Percentiles rank a stretch among this genome's conserved stretches.
phyloP scores from a whole-genome alignment of 768 basidiomycete genomes.

The Leccinum subtestaceum region DNA sequence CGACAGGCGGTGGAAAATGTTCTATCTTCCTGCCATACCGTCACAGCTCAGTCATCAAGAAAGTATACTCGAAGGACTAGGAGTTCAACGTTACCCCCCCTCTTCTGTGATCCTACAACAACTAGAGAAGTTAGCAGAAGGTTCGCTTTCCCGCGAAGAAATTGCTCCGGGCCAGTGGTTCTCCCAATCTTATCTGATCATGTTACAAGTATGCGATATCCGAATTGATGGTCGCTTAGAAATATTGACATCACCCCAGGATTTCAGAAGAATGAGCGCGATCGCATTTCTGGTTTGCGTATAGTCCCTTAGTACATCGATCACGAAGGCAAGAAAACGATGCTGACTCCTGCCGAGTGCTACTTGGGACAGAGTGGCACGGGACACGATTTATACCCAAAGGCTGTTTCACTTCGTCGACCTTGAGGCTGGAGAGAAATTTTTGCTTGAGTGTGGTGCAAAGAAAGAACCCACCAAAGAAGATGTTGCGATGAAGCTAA shows the following conservation, averaged over 20 bases:
- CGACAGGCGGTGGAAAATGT: constrained; percentile 38
- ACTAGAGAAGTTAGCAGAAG: constrained; percentile 45
- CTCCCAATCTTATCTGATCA: constrained; percentile 50
- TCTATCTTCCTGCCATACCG: constrained; percentile 70
- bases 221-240: too few relatives aligned
- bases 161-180: constrained; percentile 61
- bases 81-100: constrained; percentile 65
- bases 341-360: constrained; percentile 59
- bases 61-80: constrained; percentile 55
- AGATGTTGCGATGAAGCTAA: too few relatives aligned
- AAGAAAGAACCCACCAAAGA: too few relatives aligned
- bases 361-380: constrained; percentile 43
- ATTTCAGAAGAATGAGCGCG: constrained; percentile 50
- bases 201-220: constrained; percentile 46
- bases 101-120: constrained; percentile 49
- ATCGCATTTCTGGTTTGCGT: constrained; percentile 29
- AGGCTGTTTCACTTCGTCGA: too few relatives aligned
- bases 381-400: too few relatives aligned
- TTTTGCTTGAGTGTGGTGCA: too few relatives aligned
- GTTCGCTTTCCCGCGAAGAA: constrained; percentile 47
- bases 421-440: too few relatives aligned
- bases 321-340: too few relatives aligned
- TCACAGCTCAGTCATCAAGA: constrained; percentile 35
- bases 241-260: constrained; percentile 36
- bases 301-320: too few relatives aligned